Conservation (phyloP, 2,329 filamentous ascomycete genomes). For the Fusarium graminum region DNA sequence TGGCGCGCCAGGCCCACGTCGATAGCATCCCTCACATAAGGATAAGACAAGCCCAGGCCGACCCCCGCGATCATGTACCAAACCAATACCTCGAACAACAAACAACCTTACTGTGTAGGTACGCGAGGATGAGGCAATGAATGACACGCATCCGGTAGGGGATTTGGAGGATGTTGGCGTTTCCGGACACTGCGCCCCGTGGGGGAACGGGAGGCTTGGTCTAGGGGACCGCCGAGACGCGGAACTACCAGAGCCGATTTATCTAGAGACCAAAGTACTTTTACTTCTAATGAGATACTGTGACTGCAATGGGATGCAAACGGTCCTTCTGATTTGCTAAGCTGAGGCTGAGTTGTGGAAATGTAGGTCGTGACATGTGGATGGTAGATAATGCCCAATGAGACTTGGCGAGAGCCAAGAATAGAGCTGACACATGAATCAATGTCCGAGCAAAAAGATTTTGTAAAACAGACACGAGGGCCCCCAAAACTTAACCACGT, state of each 20-base stretch:
- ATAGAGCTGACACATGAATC: not conserved
- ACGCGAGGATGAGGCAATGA: constrained; percentile 31
- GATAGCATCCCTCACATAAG: constrained; percentile 41
- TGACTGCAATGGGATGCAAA: not conserved
- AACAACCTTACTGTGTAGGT: constrained; percentile 35
- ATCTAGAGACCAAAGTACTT: not conserved
- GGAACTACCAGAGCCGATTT: constrained; percentile 8
- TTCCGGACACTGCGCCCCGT: constrained; percentile 29
- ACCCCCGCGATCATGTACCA: constrained; percentile 18
- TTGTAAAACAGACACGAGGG: not conserved
- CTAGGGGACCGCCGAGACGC: constrained; percentile 14
- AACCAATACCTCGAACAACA: not conserved
- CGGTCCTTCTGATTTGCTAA: not conserved
- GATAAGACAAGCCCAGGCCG: not conserved
- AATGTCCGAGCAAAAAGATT: not conserved
- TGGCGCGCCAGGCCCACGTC: constrained; percentile 21
- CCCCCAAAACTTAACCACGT: not conserved
- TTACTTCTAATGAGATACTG: not conserved
- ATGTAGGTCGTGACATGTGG: not conserved
- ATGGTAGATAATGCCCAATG: not conserved
- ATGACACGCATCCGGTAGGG: constrained; percentile 33
- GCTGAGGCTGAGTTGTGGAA: constrained; percentile 3
- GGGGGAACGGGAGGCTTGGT: constrained; percentile 32
- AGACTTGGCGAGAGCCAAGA: not conserved
- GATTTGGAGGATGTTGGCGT: constrained; percentile 9